Conservation (phyloP, 257 asterid genomes). For the Solanum appendiculatum region DNA sequence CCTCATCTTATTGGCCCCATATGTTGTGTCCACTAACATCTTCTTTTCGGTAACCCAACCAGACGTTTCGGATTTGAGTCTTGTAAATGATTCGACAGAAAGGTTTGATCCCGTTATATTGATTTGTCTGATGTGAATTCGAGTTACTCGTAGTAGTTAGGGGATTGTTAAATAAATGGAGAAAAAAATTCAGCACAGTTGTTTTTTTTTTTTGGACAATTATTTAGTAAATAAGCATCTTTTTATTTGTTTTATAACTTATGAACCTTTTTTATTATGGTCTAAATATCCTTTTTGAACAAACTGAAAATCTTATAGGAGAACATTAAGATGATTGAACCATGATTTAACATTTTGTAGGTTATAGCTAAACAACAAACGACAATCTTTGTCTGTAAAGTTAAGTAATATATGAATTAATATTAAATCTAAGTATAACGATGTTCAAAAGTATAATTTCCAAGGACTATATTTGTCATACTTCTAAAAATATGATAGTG, state of each 20-base stretch:
- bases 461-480: not conserved
- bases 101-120: not conserved
- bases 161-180: not conserved
- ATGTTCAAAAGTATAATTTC: not conserved
- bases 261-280: not conserved
- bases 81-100: accelerated
- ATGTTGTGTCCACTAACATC: not conserved
- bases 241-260: not conserved
- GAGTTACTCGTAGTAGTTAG: not conserved
- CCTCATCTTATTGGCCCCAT: not conserved
- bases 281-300: not conserved
- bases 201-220: not conserved
- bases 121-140: not conserved
- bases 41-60: not conserved
- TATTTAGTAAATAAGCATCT: not conserved
- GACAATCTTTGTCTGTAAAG: not conserved
- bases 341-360: not conserved
- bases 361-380: not conserved
- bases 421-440: not conserved
- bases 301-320: not conserved
- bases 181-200: no score
- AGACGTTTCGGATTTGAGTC: not conserved
- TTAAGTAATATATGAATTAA: not conserved
- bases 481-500: not conserved
- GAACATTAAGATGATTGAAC: not conserved